These are phyloP conservation scores for Rhizophagus sp. DNA, from an alignment of 192 early-diverging fungal genomes.

Conservation along the genomic window DNA sequence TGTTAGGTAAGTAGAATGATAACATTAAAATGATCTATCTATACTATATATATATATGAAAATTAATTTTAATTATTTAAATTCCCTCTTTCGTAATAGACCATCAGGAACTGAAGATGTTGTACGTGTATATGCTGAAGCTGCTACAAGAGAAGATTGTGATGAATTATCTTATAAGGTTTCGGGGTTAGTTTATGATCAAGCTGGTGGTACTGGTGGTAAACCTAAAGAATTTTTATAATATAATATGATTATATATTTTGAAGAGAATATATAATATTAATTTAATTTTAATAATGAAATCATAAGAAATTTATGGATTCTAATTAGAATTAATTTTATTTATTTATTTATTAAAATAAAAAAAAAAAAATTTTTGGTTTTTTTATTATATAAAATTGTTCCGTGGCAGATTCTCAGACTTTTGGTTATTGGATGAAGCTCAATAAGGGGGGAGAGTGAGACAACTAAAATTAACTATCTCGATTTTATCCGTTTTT, in stretches of 20 bases:
- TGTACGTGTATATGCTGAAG: slow-evolving; percentile 99
- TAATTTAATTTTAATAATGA: not conserved
- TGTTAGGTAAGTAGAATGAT: slow-evolving; percentile 63
- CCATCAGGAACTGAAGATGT: slow-evolving; percentile 99
- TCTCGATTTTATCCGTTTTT: too few species aligned
- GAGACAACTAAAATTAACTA: too few species aligned
- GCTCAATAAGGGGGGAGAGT: too few species aligned
- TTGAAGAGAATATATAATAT: too few species aligned
- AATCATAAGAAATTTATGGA: too few species aligned
- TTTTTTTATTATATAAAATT: too few species aligned
- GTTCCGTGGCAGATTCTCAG: too few species aligned
- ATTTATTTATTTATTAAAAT: too few species aligned
- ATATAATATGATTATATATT: not conserved
- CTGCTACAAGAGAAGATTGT: slow-evolving; percentile 86
- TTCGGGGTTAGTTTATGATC: slow-evolving; percentile 91
- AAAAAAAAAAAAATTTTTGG: too few species aligned
- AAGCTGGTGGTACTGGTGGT: slow-evolving; percentile 87
- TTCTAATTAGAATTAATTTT: too few species aligned
- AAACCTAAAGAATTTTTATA: slow-evolving; percentile 64
- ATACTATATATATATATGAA: not conserved
- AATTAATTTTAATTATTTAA: not conserved
- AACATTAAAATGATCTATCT: not conserved
- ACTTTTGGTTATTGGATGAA: too few species aligned
- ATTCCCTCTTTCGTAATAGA: slow-evolving; percentile 37
- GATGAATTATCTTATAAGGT: slow-evolving; percentile 87